Base-by-base conservation (phyloP, 2,329 filamentous ascomycete genomes). In the Cladosporium phlei region DNA sequence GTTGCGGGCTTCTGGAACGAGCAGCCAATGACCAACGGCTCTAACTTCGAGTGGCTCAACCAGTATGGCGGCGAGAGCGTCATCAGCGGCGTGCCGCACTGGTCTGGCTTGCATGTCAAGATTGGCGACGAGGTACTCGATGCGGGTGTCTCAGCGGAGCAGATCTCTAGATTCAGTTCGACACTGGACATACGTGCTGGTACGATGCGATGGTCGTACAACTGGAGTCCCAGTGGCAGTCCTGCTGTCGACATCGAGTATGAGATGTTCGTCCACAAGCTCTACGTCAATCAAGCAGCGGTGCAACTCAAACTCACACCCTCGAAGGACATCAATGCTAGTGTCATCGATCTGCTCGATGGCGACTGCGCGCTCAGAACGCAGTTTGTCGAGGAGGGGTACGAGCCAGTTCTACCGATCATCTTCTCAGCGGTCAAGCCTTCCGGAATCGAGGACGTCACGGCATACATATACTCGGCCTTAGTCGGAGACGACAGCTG, bases 31-130 rank as follows among this genome's bases (percentile, higher is more conserved):
- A 78, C 75, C 0, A 80, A 78, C 34, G 73, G 75, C 1, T 76
- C 76, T 5, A 86, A 86, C 55, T 86, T 83, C 54, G 73, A 73
- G 0, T 86, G 84, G 82, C 62, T 88, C 33, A 73, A 78, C 47
- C 78, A 86, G 54, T 83, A 85, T 64, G 83, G 83, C 5, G 77
- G 78, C 48, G 84, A 88, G 57, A 84, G 78, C 55, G 81, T 85
- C 40, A 84, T 87, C 52, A 78, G 77, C 42, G 85, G 85, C 19
- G 74, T 88, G 12, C 85, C 85, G 5, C 83, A 87, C 59, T 85
- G 82, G 74, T 73, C 74, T 20, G 79, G 77, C 1, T 65, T 85
- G 28, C 62, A 81, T 27, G 69, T 85, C 14, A 73, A 80, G 43
- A 75, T 75, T 2, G 69, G 75, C 46, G 70, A 71, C 19, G 66